These are phyloP conservation scores for Psilocybe azurescens DNA, from an alignment of 768 basidiomycete genomes.

Conservation along the genomic window DNA sequence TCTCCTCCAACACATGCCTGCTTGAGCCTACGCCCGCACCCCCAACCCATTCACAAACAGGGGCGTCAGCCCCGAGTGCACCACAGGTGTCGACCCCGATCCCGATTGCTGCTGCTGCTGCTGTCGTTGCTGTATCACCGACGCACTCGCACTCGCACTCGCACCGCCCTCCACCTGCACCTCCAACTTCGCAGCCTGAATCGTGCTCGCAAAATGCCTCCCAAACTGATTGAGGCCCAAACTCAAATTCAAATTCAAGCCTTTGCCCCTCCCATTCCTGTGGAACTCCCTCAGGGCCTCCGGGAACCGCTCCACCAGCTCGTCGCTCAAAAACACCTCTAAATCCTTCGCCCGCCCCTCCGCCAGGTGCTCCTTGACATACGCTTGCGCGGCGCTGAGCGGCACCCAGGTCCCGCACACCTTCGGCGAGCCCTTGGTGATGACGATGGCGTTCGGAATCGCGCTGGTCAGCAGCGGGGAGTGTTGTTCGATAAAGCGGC, in stretches of 20 bases:
- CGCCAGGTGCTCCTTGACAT: slow-evolving; percentile 53
- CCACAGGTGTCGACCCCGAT: neutral
- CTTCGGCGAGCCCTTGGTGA: slow-evolving; percentile 55
- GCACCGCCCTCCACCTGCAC: slow-evolving; percentile 17
- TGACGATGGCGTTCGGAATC: slow-evolving; percentile 51
- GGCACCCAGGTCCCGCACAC: slow-evolving; percentile 76
- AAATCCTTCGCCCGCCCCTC: slow-evolving; percentile 34
- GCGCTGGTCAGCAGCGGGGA: neutral
- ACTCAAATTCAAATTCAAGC: no score
- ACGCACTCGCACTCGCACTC: neutral
- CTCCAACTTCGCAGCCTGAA: slow-evolving; percentile 39
- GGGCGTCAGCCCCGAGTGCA: neutral
- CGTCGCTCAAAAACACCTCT: slow-evolving; percentile 64
- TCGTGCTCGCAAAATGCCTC: slow-evolving; percentile 59
- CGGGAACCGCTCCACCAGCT: slow-evolving; percentile 68
- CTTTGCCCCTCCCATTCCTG: slow-evolving; percentile 41
- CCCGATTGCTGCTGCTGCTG: neutral
- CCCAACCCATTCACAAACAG: slow-evolving; percentile 18
- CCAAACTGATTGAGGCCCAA: slow-evolving; percentile 67
- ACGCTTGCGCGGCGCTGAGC: slow-evolving; percentile 57
- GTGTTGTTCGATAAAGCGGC: slow-evolving; percentile 29
- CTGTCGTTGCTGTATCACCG: neutral
- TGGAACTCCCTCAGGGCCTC: slow-evolving; percentile 64
- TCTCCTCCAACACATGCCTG: slow-evolving; percentile 25
- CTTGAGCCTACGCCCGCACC: neutral